Evolutionary conservation across 2,329 filamentous ascomycete genomes (phyloP).

Genomic region (Aureobasidium namibiae): DNA sequence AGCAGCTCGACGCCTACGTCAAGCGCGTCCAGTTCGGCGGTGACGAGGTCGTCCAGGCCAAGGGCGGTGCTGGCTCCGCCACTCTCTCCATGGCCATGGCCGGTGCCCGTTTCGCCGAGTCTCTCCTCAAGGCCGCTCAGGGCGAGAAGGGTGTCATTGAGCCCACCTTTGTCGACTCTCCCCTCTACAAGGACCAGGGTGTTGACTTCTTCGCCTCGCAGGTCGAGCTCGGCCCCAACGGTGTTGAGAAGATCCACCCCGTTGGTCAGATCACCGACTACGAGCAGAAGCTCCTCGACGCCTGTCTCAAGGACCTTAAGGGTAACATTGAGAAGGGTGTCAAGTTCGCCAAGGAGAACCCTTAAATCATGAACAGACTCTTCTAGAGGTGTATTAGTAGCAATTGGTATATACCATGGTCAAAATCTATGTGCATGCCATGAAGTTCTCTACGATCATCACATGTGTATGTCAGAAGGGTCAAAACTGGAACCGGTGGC

Average conservation of each 20-base stretch:
- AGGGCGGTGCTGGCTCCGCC: conserved; percentile 93
- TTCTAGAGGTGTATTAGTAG: conserved; percentile 1
- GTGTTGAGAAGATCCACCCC: conserved; percentile 87
- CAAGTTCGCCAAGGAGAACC: conserved; percentile 55
- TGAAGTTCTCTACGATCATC: neutral
- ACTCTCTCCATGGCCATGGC: conserved; percentile 99
- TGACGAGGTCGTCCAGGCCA: conserved; percentile 98
- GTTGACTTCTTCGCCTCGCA: conserved; percentile 94
- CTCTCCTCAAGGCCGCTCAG: conserved; percentile 81
- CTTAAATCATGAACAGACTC: conserved; percentile 21
- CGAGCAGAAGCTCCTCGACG: conserved; percentile 86
- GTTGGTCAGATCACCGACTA: conserved; percentile 75
- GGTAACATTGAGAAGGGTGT: conserved; percentile 92
- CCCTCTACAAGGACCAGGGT: conserved; percentile 97
- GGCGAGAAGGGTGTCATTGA: conserved; percentile 93
- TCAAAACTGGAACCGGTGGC: neutral
- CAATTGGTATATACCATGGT: conserved; percentile 5
- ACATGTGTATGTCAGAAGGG: neutral
- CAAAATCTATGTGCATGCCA: conserved; percentile 5
- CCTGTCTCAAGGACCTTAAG: conserved; percentile 73
- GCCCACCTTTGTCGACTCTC: conserved; percentile 94
- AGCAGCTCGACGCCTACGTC: conserved; percentile 67
- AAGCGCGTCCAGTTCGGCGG: conserved; percentile 97
- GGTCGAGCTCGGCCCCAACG: conserved; percentile 92
- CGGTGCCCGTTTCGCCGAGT: conserved; percentile 77